A percentile compares a stretch with the other conserved stretches of the same genome.
Evolutionary conservation across 768 basidiomycete genomes (phyloP).

Genomic region (Lyophyllum semitale): DNA sequence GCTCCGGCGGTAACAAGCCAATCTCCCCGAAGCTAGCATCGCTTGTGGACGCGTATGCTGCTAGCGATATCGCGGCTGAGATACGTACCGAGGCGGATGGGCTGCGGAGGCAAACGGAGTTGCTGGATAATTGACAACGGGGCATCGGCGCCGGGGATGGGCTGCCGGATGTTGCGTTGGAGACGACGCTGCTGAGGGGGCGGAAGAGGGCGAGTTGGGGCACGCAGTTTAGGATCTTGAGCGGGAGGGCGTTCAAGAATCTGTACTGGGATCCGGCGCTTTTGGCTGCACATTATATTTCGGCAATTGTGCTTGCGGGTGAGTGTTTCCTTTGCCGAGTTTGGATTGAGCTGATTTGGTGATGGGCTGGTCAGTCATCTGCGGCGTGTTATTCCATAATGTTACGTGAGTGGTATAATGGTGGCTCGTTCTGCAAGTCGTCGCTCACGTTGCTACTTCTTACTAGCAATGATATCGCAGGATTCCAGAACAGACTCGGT

Average conservation of each 20-base stretch:
- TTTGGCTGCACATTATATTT: constrained; percentile 86
- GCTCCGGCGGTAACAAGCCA: constrained; percentile 24
- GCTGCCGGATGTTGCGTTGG: constrained; percentile 67
- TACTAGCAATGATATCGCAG: constrained; percentile 84
- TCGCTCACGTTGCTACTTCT: not conserved
- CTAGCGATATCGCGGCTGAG: constrained; percentile 62
- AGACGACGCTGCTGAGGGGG: constrained; percentile 68
- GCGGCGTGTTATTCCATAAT: constrained; percentile 91
- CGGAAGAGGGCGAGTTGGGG: constrained; percentile 81
- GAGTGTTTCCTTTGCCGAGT: constrained; percentile 40
- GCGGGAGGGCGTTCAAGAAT: constrained; percentile 97
- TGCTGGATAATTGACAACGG: constrained; percentile 25
- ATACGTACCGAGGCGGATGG: constrained; percentile 65
- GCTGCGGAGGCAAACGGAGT: constrained; percentile 35
- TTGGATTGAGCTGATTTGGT: constrained; percentile 1
- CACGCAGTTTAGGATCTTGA: constrained; percentile 93
- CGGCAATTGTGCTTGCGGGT: constrained; percentile 84
- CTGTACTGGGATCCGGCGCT: constrained; percentile 93
- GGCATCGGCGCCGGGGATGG: constrained; percentile 37
- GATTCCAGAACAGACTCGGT: constrained; percentile 95
- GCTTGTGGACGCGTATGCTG: constrained; percentile 73
- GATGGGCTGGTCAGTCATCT: constrained; percentile 60
- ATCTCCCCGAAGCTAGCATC: constrained; percentile 62
- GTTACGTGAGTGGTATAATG: constrained; percentile 59
- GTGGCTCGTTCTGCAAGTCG: not conserved